Percentiles rank a stretch among this genome's conserved stretches.
Conservation (phyloP, 1,284 basidiomycete genomes). For the Waitea zeae region DNA sequence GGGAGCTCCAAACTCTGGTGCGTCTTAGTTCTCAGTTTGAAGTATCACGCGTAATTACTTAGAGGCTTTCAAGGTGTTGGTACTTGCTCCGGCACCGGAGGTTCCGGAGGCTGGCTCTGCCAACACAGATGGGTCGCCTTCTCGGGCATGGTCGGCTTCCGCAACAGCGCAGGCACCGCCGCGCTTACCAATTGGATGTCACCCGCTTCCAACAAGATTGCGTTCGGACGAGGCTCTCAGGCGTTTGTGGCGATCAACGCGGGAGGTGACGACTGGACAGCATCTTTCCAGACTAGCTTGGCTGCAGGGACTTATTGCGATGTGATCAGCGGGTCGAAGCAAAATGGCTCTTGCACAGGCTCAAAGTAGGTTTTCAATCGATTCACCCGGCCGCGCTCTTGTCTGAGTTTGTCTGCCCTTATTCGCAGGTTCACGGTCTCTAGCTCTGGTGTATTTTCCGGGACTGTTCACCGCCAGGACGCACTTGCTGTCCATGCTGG, state of each 20-base stretch:
- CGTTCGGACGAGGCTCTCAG: slow-evolving; percentile 19
- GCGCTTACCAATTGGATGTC: slow-evolving; percentile 13
- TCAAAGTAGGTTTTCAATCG: neutral
- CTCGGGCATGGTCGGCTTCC: slow-evolving; percentile 19
- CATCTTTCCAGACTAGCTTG: slow-evolving; percentile 35
- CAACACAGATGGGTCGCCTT: slow-evolving; percentile 18
- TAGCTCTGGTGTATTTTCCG: no score
- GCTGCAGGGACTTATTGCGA: slow-evolving; percentile 46
- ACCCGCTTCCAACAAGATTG: slow-evolving; percentile 11
- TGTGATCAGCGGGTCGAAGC: slow-evolving; percentile 28
- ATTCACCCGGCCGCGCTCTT: no score
- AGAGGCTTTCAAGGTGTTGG: no score
- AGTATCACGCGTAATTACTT: no score
- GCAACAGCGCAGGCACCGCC: slow-evolving; percentile 14
- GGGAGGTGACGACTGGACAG: slow-evolving; percentile 30
- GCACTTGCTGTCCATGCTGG: no score
- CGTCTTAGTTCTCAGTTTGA: no score
- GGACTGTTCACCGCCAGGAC: no score
- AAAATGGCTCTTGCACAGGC: neutral
- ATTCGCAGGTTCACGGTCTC: no score
- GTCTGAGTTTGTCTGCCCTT: no score
- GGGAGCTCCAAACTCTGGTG: slow-evolving; percentile 29
- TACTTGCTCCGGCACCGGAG: slow-evolving; percentile 11
- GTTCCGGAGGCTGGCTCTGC: slow-evolving; percentile 14
- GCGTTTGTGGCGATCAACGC: slow-evolving; percentile 57